Evolutionary conservation across 2,329 filamentous ascomycete genomes (phyloP).

Genomic region (Ambrosiella xylebori): DNA sequence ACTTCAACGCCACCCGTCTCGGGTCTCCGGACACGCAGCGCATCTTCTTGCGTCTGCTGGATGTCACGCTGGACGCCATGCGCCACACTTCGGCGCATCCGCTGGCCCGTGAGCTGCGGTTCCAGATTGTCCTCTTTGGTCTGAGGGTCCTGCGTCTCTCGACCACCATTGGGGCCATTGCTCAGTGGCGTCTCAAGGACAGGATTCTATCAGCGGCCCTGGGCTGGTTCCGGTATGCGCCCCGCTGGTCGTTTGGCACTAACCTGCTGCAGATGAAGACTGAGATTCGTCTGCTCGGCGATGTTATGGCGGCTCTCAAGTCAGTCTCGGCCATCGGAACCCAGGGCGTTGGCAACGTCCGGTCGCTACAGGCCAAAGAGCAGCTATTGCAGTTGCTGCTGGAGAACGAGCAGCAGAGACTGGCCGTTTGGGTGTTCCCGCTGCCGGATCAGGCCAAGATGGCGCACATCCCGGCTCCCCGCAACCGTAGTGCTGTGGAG

Average conservation of each 20-base stretch:
- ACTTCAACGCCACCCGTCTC: slow-evolving; percentile 85
- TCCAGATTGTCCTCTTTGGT: slow-evolving; percentile 72
- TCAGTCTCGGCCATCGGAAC: slow-evolving; percentile 43
- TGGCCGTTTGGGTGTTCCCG: slow-evolving; percentile 82
- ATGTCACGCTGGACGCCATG: slow-evolving; percentile 57
- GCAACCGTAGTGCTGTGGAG: slow-evolving; percentile 20
- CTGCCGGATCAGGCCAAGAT: slow-evolving; percentile 35
- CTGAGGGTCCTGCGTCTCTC: slow-evolving; percentile 59
- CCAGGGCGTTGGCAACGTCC: slow-evolving; percentile 35
- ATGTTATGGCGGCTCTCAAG: slow-evolving; percentile 53
- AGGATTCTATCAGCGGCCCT: slow-evolving; percentile 72
- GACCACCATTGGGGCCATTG: slow-evolving; percentile 43
- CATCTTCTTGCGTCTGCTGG: slow-evolving; percentile 66
- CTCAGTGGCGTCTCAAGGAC: slow-evolving; percentile 74
- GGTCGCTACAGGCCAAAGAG: slow-evolving; percentile 60
- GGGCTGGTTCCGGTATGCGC: slow-evolving; percentile 70
- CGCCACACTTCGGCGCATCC: slow-evolving; percentile 42
- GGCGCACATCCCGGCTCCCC: slow-evolving; percentile 9
- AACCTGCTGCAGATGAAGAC: slow-evolving; percentile 88
- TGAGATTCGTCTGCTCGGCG: slow-evolving; percentile 64
- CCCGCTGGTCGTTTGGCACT: slow-evolving; percentile 88
- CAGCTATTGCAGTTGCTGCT: slow-evolving; percentile 66
- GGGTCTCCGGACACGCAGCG: slow-evolving; percentile 67
- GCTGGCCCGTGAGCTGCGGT: slow-evolving; percentile 77
- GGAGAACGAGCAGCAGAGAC: slow-evolving; percentile 65